Conservation (phyloP, 176 grass and related monocot species). For the Poa pratensis region DNA sequence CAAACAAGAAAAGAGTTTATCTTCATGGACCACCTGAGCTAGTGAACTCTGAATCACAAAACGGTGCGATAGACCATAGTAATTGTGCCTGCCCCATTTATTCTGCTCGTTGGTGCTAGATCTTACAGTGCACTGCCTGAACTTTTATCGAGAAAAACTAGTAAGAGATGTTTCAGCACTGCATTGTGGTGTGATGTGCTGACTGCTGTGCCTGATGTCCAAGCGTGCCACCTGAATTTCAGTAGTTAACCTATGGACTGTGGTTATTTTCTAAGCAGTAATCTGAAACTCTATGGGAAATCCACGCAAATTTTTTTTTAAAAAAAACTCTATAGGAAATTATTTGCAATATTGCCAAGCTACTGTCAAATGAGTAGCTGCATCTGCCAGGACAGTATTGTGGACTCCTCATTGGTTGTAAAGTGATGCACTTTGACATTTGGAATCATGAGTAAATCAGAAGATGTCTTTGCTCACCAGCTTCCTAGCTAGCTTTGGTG, state of each 20-base stretch:
- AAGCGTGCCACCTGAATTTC: not conserved
- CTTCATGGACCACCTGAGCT: not conserved
- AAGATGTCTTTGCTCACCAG: conserved; percentile 17
- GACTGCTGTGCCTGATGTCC: not conserved
- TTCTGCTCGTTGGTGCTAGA: conserved; percentile 14
- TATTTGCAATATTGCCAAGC: not conserved
- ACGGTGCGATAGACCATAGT: not conserved
- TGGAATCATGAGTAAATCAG: conserved; percentile 23
- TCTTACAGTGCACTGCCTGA: not conserved
- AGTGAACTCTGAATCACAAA: not conserved
- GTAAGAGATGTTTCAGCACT: not conserved
- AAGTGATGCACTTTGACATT: conserved; percentile 39
- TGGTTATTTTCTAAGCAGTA: not conserved
- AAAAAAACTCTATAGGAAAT: not conserved
- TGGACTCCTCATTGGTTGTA: conserved; percentile 29
- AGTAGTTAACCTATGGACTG: not conserved
- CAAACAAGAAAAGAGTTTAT: not conserved
- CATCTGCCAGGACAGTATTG: not conserved
- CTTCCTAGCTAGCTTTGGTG: conserved; percentile 4
- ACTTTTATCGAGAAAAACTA: not conserved
- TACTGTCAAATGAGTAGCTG: not conserved
- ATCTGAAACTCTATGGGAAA: not conserved
- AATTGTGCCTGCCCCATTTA: not conserved
- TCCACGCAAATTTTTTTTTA: not conserved
- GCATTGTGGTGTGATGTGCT: not conserved